Conservation (phyloP, 2,329 filamentous ascomycete genomes). For the Rhynchosporium secalis region DNA sequence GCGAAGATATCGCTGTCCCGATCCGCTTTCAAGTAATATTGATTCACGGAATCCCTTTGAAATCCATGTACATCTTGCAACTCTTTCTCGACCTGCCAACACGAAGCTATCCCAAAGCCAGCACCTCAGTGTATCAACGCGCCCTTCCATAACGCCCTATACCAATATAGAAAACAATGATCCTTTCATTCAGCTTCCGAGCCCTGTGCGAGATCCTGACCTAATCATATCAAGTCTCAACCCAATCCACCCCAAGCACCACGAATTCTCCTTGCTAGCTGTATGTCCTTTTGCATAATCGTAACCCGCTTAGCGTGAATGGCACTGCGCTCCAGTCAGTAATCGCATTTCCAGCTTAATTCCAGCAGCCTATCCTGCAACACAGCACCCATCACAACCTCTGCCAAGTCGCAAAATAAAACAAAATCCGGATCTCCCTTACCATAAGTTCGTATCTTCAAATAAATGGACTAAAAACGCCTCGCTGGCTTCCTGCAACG, state of each 20-base stretch:
- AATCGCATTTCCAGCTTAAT: neutral
- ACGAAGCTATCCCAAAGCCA: neutral
- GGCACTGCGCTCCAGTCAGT: slow-evolving; percentile 48
- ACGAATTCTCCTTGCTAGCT: slow-evolving; percentile 79
- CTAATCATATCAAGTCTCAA: slow-evolving; percentile 36
- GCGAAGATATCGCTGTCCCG: neutral
- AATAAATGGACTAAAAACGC: slow-evolving; percentile 96
- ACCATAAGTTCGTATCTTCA: slow-evolving; percentile 88
- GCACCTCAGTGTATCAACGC: neutral
- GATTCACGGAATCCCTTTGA: neutral
- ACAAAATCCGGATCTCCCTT: neutral
- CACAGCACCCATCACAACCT: neutral
- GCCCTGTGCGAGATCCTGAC: neutral
- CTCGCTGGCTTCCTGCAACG: slow-evolving; percentile 93
- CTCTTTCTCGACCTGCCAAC: neutral
- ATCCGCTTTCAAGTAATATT: neutral
- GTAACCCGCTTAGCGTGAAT: slow-evolving; percentile 96
- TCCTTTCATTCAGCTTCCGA: neutral
- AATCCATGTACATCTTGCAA: slow-evolving; percentile 4
- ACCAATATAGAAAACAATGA: neutral
- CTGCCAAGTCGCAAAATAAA: neutral
- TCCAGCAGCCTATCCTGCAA: neutral
- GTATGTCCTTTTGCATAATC: slow-evolving; percentile 98
- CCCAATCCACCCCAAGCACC: slow-evolving; percentile 73
- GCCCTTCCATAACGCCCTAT: neutral